Conservation (phyloP, 2,329 filamentous ascomycete species). For the Calcarisporium arbuscula region DNA sequence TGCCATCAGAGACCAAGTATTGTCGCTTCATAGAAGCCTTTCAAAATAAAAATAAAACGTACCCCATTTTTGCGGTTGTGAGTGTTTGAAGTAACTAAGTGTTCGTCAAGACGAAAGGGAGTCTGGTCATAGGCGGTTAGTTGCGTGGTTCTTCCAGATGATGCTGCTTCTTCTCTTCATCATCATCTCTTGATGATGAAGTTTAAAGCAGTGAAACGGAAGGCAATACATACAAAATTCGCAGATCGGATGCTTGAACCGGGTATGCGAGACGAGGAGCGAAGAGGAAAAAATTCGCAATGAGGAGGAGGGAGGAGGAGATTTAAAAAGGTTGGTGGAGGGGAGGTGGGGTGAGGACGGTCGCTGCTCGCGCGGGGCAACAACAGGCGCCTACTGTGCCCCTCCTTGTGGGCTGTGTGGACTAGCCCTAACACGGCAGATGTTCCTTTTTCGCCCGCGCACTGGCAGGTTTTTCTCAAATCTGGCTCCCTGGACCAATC, state of each 20-base stretch:
- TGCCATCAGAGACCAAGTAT: neutral
- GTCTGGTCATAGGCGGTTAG: neutral
- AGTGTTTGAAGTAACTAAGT: constrained; percentile 1
- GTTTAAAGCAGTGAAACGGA: constrained; percentile 5
- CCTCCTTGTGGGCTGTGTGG: constrained; percentile 5
- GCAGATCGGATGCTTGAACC: constrained; percentile 39
- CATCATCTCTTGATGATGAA: constrained; percentile 7
- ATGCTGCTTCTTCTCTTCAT: neutral
- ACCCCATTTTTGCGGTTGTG: constrained; percentile 30
- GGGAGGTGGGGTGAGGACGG: constrained; percentile 21
- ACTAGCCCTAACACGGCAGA: constrained; percentile 29
- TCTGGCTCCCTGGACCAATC: constrained; percentile 4
- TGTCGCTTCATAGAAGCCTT: too few species aligned
- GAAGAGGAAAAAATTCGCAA: constrained; percentile 29
- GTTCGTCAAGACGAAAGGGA: constrained; percentile 3
- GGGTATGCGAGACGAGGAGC: constrained; percentile 38
- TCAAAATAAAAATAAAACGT: too few species aligned
- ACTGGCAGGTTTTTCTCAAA: constrained; percentile 13
- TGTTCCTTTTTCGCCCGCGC: constrained; percentile 17
- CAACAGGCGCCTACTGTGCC: constrained; percentile 8
- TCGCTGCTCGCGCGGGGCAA: constrained; percentile 29
- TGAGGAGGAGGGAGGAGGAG: constrained; percentile 29
- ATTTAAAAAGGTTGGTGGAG: constrained; percentile 29
- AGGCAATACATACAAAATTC: constrained; percentile 28
- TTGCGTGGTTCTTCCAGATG: constrained; percentile 14